Evolutionary conservation across 495 filamentous ascomycete species (phyloP).

Genomic region (Neurospora africana): DNA sequence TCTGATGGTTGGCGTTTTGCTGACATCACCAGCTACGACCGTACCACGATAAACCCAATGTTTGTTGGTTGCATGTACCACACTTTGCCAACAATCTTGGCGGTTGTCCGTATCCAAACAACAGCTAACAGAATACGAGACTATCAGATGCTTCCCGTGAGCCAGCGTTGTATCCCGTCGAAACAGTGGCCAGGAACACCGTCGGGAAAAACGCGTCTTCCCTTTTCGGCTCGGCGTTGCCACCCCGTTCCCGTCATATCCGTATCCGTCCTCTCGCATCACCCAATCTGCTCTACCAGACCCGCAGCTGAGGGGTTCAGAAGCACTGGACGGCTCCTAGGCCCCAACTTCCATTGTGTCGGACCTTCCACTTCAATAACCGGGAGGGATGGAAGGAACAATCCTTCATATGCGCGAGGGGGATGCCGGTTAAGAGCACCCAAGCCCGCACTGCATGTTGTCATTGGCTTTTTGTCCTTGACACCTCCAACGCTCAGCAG

Average conservation of each 20-base stretch:
- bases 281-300: not conserved
- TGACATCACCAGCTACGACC: not conserved
- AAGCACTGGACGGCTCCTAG: not conserved
- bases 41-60: not conserved
- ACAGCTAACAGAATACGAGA: not conserved
- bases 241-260: not conserved
- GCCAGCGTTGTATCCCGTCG: not conserved
- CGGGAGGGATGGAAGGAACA: not conserved
- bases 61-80: not conserved
- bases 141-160: not conserved
- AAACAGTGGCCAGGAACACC: not conserved
- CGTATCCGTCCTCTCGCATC: not conserved
- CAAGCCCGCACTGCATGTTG: not conserved
- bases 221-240: not conserved
- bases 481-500: not conserved
- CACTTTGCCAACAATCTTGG: not conserved
- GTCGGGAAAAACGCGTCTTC: not conserved
- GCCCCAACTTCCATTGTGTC: not conserved
- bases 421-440: not conserved
- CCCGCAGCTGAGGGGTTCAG: not conserved
- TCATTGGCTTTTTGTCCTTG: not conserved
- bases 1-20: not conserved
- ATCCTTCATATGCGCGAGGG: not conserved
- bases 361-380: not conserved
- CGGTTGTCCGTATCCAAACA: not conserved